phyloP scores from a whole-genome alignment of 768 basidiomycete genomes.

The Lactifluus piperatus region DNA sequence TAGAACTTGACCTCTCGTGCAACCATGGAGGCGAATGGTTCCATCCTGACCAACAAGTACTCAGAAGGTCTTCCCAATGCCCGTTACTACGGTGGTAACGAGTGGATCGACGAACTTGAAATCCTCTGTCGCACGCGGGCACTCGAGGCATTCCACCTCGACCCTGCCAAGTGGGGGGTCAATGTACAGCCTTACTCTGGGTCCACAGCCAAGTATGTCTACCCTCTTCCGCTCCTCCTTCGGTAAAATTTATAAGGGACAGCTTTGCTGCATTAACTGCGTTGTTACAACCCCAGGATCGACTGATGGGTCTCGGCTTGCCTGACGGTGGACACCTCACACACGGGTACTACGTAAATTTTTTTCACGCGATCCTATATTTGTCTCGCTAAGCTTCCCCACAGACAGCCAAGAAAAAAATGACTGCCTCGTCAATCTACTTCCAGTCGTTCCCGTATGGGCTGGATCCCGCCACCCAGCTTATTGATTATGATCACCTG shows the following conservation, averaged over 20 bases:
- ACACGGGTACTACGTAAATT: conserved; percentile 88
- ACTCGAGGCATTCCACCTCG: conserved; percentile 91
- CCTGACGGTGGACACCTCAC: conserved; percentile 97
- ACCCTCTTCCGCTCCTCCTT: background rate
- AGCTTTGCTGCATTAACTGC: conserved; percentile 97
- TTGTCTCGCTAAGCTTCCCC: background rate
- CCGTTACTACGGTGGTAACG: conserved; percentile 96
- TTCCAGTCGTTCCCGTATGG: conserved; percentile 97
- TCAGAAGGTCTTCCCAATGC: conserved; percentile 98
- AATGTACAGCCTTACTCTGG: conserved; percentile 99
- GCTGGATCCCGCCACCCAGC: conserved; percentile 71
- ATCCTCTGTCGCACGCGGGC: conserved; percentile 91
- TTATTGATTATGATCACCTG: conserved; percentile 82
- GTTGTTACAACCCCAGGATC: conserved; percentile 92
- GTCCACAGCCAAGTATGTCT: conserved; percentile 79
- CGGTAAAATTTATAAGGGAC: conserved; percentile 3
- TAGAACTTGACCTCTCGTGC: conserved; percentile 95
- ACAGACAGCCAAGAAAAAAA: conserved; percentile 97
- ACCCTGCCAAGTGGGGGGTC: conserved; percentile 90
- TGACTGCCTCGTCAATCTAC: conserved; percentile 99
- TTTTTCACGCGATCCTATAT: background rate
- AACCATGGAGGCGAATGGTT: conserved; percentile 97
- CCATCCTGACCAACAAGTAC: conserved; percentile 98
- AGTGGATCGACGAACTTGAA: conserved; percentile 96
- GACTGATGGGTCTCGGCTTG: conserved; percentile 97